Evolutionary conservation across 192 early-diverging fungal genomes (phyloP), one percentile per base, ranked within the genome.

Genomic region (Backusella luteola): DNA sequence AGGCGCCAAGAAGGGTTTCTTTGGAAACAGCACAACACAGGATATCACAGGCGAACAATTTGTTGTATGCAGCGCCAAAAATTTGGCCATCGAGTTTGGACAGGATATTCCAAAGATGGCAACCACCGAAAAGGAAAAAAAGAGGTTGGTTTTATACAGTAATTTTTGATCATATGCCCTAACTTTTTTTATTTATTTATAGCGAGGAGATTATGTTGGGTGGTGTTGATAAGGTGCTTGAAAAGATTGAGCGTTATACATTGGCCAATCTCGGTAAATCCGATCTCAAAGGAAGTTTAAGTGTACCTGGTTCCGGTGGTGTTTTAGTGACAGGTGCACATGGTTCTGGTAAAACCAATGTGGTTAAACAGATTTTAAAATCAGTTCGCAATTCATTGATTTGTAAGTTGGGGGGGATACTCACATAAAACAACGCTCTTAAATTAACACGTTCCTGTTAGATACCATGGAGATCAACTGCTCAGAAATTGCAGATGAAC

Each of bases 291-390:
- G 76, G 77, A 67, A 76, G 83, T 2, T 69, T 88, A 29, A 44
- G 77, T 5, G 84, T 78, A 32, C 73, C 69, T 32, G 70, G 52
- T 21, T 74, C 87, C 3, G 87, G 86, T 4, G 92, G 93, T n/a
- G 77, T 93, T 26, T 78, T 94, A 26, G 53, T 94, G 12, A 89
- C 90, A 59, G 93, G 93, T 11, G 82, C 90, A 9, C 92, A 90
- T 76, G 93, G 93, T 38, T 87, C 91, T 4, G 93, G 93, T n/a
- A 94, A 94, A 67, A 89, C 92, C 17, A 88, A 87, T 44, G 84
- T 93, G 19, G 85, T 85, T 17, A 80, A 86, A n/a, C 80, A 85
- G 11, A 67, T 94, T 21, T 77, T 87, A 23, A 70, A 79, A 59
- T 73, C 75, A 26, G 77, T 89, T 26, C 74, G 77, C 1, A 56